Conservation (phyloP, 2,329 filamentous ascomycete genomes). For the Verruconis gallopava region DNA sequence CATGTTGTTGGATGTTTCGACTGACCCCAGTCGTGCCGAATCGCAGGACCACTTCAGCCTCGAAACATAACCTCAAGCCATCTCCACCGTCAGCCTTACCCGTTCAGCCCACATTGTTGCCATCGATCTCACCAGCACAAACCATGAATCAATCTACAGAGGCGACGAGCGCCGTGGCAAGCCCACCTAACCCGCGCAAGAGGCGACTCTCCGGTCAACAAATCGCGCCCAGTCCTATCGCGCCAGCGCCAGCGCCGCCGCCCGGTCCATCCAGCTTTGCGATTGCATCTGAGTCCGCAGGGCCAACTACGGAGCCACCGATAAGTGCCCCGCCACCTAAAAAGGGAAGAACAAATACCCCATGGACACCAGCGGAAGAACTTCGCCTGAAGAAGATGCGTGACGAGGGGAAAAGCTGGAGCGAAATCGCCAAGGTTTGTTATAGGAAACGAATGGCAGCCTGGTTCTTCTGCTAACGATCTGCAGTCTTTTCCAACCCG, state of each 20-base stretch:
- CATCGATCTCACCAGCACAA: neutral
- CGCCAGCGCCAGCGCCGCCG: constrained; percentile 16
- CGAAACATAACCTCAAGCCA: constrained; percentile 10
- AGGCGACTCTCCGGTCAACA: constrained; percentile 21
- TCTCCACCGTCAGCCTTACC: constrained; percentile 14
- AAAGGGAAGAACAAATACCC: constrained; percentile 96
- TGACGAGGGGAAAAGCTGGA: constrained; percentile 88
- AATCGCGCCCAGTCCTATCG: constrained; percentile 11
- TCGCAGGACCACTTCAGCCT: constrained; percentile 3
- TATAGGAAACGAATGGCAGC: neutral
- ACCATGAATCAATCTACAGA: constrained; percentile 4
- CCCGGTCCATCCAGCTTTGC: neutral
- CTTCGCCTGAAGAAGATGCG: constrained; percentile 86
- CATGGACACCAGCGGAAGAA: constrained; percentile 93
- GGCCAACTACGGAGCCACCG: neutral
- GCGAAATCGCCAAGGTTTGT: constrained; percentile 87
- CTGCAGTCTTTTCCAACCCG: constrained; percentile 73
- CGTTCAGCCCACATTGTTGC: neutral
- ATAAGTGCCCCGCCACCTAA: constrained; percentile 42
- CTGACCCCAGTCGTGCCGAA: constrained; percentile 5
- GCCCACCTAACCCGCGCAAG: constrained; percentile 21
- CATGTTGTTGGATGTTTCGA: neutral
- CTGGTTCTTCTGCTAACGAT: neutral
- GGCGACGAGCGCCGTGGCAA: neutral
- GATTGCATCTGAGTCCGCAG: constrained; percentile 8